Conservation (phyloP, 1,139 yeast genomes). For the Candida tetrigidarum region DNA sequence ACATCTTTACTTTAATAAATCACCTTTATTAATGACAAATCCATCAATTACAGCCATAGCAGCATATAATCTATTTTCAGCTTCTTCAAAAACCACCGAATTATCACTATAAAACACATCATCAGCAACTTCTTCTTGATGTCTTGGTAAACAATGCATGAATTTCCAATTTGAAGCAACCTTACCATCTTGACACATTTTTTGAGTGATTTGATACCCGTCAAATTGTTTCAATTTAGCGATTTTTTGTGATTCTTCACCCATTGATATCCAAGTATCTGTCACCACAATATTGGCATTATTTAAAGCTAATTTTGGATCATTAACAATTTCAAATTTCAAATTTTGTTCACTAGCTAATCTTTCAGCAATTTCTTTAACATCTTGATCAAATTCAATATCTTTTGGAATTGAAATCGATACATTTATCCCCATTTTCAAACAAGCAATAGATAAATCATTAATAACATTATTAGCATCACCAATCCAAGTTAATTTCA, state of each 20-base stretch:
- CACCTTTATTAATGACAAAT: conserved; percentile 84
- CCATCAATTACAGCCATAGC: conserved; percentile 94
- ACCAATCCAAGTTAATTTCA: conserved; percentile 94
- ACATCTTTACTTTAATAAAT: conserved; percentile 31
- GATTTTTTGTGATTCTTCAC: conserved; percentile 82
- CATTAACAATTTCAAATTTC: conserved; percentile 64
- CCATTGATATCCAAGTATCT: conserved; percentile 99
- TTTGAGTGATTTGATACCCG: conserved; percentile 82
- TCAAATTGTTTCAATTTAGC: conserved; percentile 77
- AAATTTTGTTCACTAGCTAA: conserved; percentile 59
- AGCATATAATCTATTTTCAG: conserved; percentile 94
- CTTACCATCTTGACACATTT: conserved; percentile 57
- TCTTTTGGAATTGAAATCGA: conserved; percentile 82
- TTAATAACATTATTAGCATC: conserved; percentile 96
- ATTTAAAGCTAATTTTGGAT: conserved; percentile 72
- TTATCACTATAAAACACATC: conserved; percentile 86
- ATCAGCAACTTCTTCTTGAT: conserved; percentile 90
- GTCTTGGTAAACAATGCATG: conserved; percentile 98
- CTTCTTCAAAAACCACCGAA: conserved; percentile 91
- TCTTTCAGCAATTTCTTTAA: conserved; percentile 56
- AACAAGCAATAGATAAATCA: conserved; percentile 89
- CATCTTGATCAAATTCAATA: conserved; percentile 63
- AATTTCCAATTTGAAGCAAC: conserved; percentile 79
- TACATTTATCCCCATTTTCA: conserved; percentile 83
- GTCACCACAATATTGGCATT: conserved; percentile 86